Base-by-base conservation (phyloP, 176 grass and related monocot species). In the Triticum turgidum region DNA sequence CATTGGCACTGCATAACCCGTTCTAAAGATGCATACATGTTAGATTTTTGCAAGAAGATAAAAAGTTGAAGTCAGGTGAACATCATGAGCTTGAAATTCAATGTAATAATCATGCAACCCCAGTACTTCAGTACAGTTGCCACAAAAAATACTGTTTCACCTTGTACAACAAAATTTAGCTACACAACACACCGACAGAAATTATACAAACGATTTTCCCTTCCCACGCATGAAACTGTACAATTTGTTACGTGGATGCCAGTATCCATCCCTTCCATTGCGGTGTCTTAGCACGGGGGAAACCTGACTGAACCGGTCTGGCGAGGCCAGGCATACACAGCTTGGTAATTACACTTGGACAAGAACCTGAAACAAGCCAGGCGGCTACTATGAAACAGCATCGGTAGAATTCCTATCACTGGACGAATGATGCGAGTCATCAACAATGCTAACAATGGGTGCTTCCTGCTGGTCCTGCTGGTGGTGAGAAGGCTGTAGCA, bases 381-480 rank as follows among this genome's bases (percentile, higher is more conserved):
- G 47, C 32, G 8, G 6, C 38, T 32, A 27, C 62, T 93, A 82
- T 66, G 61, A 83, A 67, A 83, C 21, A 10, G 7, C 20, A 86
- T 87, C 77, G 17, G 68, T 76, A 22, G 38, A 45, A 49, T 33
- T 83, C 51, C 59, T 33, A 73, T 78, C 89, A 13, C 14, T 67
- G 20, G 88, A 37, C 30, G 82, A 79, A 66, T 88, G 88, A 69
- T 76, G 22, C 4, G 81, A 81, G 20, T 89, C 80, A 92, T 87
- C 80, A 49, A 80, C 81, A 81, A 78, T 81, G 39, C 41, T 66
- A 59, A 87, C 81, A 25, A 88, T 82, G 25, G 86, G 71, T 73
- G 86, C 44, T 91, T 91, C 82, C 41, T 88, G 90, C 77, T 45
- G 44, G 44, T 88, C 86, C 33, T 88, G 82, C 17, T 85, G 44